Evolutionary conservation across 2,329 filamentous ascomycete species (phyloP).

Genomic region (Thermochaetoides dissita): DNA sequence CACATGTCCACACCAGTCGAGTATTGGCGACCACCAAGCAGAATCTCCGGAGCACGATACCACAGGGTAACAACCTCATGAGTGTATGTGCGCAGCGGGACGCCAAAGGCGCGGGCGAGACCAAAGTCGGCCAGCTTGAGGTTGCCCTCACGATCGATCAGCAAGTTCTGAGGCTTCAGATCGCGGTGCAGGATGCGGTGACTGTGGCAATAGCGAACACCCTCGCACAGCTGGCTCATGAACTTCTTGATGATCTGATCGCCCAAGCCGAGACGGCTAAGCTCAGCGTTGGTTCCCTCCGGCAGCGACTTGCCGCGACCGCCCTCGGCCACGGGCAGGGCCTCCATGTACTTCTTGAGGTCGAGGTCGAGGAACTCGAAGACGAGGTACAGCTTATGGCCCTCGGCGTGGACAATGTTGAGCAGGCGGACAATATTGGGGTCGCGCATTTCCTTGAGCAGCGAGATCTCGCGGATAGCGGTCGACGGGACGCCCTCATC

Average conservation of each 20-base stretch:
- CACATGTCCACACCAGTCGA: constrained; percentile 91
- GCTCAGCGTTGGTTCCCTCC: constrained; percentile 51
- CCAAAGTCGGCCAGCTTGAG: constrained; percentile 79
- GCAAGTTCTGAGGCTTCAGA: constrained; percentile 72
- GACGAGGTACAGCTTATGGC: constrained; percentile 82
- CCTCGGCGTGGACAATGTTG: constrained; percentile 85
- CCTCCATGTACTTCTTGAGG: constrained; percentile 90
- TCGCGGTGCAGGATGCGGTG: constrained; percentile 75
- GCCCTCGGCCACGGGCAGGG: constrained; percentile 65
- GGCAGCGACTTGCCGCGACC: constrained; percentile 70
- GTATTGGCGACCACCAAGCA: constrained; percentile 76
- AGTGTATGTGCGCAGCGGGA: constrained; percentile 75
- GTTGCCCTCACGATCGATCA: constrained; percentile 75
- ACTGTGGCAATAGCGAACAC: constrained; percentile 71
- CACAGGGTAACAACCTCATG: constrained; percentile 85
- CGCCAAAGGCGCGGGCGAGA: constrained; percentile 75
- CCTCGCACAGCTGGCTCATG: constrained; percentile 71
- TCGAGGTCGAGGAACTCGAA: constrained; percentile 80
- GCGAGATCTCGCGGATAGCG: constrained; percentile 79
- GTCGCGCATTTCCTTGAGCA: constrained; percentile 85
- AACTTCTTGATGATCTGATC: constrained; percentile 80
- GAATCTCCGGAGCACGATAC: constrained; percentile 78
- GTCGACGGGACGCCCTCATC: constrained; percentile 83
- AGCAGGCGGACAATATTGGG: constrained; percentile 72
- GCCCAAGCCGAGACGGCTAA: constrained; percentile 56